phyloP scores from a whole-genome alignment of 257 asterid species.

The Mentha longifolia region DNA sequence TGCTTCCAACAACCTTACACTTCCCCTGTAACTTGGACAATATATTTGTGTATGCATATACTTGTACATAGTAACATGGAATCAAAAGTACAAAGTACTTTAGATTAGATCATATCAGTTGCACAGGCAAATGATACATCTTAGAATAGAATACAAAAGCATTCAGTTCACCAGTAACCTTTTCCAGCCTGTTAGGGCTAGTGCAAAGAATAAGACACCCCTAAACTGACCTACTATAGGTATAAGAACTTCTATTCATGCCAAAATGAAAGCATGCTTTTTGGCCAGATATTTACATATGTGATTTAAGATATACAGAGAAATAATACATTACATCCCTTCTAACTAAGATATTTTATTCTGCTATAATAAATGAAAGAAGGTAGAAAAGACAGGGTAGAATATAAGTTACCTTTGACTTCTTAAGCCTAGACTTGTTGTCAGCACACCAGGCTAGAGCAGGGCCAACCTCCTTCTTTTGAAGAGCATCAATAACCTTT shows the following conservation, averaged over 20 bases:
- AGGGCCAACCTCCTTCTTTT: constrained; percentile 82
- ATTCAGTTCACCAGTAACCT: constrained; percentile 14
- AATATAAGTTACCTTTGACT: constrained; percentile 67
- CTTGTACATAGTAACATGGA: neutral
- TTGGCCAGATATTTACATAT: constrained; percentile 1
- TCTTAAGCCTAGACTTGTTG: constrained; percentile 92
- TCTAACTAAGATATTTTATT: constrained; percentile 10
- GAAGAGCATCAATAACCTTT: constrained; percentile 92
- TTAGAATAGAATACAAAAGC: constrained; percentile 2
- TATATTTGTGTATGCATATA: neutral
- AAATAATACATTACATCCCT: constrained; percentile 8
- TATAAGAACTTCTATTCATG: constrained; percentile 2
- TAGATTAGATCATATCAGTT: neutral
- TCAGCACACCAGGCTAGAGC: constrained; percentile 99
- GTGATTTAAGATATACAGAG: constrained; percentile 5
- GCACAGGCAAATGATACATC: neutral
- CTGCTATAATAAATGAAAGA: constrained; percentile 22
- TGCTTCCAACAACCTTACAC: constrained; percentile 2
- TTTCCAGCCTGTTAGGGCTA: neutral
- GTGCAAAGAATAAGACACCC: neutral
- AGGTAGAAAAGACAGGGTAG: constrained; percentile 21
- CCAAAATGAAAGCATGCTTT: constrained; percentile 3
- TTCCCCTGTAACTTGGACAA: neutral
- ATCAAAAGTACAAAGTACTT: neutral
- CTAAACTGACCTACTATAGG: neutral